phyloP scores from a whole-genome alignment of 352 stramenopile species.

The Phytophthora quininea region DNA sequence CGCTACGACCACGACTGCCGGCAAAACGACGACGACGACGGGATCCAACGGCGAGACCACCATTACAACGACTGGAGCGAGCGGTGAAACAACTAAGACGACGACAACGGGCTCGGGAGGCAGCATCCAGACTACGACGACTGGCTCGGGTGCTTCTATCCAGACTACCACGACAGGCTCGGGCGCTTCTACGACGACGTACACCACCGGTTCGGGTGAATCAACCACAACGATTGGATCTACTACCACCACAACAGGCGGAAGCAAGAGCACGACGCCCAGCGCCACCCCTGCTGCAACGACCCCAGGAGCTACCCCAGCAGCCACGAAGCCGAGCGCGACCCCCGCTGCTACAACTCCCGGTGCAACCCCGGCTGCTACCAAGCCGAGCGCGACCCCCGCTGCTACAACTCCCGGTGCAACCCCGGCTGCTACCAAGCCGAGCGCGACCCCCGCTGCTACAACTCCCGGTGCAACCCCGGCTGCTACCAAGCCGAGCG shows the following conservation, averaged over 20 bases:
- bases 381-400: slow-evolving; percentile 18
- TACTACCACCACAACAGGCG: slow-evolving; percentile 8
- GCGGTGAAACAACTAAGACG: slow-evolving; percentile 13
- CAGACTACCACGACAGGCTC: background rate
- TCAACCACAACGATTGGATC: slow-evolving; percentile 9
- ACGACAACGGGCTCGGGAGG: slow-evolving; percentile 23
- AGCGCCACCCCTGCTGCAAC: slow-evolving; percentile 14
- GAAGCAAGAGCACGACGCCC: slow-evolving; percentile 3
- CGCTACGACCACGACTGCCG: slow-evolving; percentile 11
- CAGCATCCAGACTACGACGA: slow-evolving; percentile 23
- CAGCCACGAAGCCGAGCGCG: slow-evolving; percentile 9
- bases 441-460: slow-evolving; percentile 21
- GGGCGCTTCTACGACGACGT: slow-evolving; percentile 6
- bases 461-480: slow-evolving; percentile 16
- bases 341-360: slow-evolving; percentile 28
- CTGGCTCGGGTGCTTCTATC: slow-evolving; percentile 21
- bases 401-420: slow-evolving; percentile 18
- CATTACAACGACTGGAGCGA: slow-evolving; percentile 4
- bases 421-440: slow-evolving; percentile 21
- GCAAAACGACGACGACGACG: slow-evolving; percentile 7
- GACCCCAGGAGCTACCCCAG: slow-evolving; percentile 2
- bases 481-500: slow-evolving; percentile 17
- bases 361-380: slow-evolving; percentile 20
- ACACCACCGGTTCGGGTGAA: slow-evolving; percentile 16
- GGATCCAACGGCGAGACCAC: slow-evolving; percentile 8